phyloP scores from a whole-genome alignment of 176 grass and related monocot genomes.

The Hordeum marinum region DNA sequence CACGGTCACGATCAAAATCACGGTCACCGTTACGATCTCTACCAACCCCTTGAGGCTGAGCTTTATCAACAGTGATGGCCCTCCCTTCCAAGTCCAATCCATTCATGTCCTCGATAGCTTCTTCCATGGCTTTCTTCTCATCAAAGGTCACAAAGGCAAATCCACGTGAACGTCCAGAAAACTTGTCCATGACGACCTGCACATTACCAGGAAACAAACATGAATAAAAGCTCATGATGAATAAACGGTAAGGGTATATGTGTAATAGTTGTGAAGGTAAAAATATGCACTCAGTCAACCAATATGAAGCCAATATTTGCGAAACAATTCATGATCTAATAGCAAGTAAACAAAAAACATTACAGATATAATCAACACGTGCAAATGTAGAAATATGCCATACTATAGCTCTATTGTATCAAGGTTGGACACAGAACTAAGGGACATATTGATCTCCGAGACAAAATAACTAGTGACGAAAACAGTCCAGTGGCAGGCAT shows the following conservation, averaged over 20 bases:
- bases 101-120: constrained; percentile 98
- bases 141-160: constrained; percentile 97
- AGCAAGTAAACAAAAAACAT: neutral
- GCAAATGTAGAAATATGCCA: neutral
- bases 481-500: neutral
- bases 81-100: constrained; percentile 74
- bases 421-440: neutral
- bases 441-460: neutral
- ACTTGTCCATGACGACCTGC: constrained; percentile 87
- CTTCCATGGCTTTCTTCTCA: constrained; percentile 94
- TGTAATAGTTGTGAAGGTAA: neutral
- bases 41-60: constrained; percentile 70
- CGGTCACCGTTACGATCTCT: constrained; percentile 60
- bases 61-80: constrained; percentile 79
- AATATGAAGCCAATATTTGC: neutral
- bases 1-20: constrained; percentile 51
- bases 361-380: neutral
- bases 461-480: too few species aligned
- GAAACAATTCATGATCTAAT: neutral
- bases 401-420: neutral
- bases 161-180: constrained; percentile 87
- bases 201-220: neutral
- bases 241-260: neutral
- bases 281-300: neutral
- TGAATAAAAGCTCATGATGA: neutral